Base-by-base conservation (phyloP, 202 grass and related monocot genomes). In the Musa balbisiana region DNA sequence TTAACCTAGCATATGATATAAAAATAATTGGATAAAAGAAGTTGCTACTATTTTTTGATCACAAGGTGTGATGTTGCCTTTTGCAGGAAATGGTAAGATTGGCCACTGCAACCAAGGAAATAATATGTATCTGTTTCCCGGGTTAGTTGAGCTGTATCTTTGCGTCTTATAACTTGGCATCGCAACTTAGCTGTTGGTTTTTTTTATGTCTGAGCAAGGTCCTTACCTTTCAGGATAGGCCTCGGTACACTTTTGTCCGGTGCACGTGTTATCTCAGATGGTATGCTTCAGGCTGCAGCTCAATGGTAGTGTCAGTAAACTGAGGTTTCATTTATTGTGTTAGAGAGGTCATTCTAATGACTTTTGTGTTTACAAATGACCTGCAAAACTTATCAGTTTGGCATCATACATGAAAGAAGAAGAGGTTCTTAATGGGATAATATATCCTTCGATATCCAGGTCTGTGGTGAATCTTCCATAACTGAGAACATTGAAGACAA, bases 51-150 rank as follows among this genome's bases (percentile, higher is more conserved):
- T 62, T 26, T 80, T 55, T 68, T 62, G 3, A 74, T 52, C 49
- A 52, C 49, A 73, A 72, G 53, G 84, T 67, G 78, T 79, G 53
- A 69, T 51, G 65, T 54, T 80, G 50, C 49, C 20, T 51, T 51
- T 78, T 88, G 60, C 78, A 99, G 91, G 91, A 77, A 63, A 92
- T 79, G 95, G 91, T 62, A 98, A 88, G 88, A 76, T 87, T 80
- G 95, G 95, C n/a, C 95, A 94, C 81, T 94, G 86, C 69, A 99
- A 99, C 84, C 95, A 94, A 85, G 95, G 95, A 79, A 99, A 99
- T 73, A 98, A 98, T 66, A 92, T 99, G 95, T 99, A 99, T 82
- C 95, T 99, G 59, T 99, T 99, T 90, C 95, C 95, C 78, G 95
- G 95, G 95, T 99, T 81, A 81, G 84, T 88, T 64, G 19, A 73